Evolutionary conservation across 1,139 yeast species (phyloP), one percentile per base, ranked within the genome.

Genomic region (Lodderomyces metapsilosis): DNA sequence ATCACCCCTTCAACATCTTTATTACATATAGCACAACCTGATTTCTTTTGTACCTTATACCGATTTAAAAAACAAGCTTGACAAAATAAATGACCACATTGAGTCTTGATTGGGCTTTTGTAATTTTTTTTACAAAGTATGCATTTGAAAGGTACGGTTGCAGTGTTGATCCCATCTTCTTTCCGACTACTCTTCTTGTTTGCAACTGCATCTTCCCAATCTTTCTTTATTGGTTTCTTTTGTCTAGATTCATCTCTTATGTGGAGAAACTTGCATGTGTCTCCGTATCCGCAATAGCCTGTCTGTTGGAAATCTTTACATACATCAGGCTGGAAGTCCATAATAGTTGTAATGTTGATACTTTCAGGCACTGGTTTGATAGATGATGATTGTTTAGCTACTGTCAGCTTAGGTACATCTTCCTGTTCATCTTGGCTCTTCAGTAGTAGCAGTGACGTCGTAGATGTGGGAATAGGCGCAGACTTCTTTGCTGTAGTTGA

Each of bases 231-330:
- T 45, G 85, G 82, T 77, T 84, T 82, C 17, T 84, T 86, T 32
- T 83, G 83, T 48, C 77, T 80, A 62, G 85, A 86, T 58, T 89
- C 96, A 50, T 88, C 96, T 58, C 98, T 66, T 10, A 87, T 78
- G 58, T 94, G 98, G 23, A 92, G 62, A 60, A 94, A 94, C 65
- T 92, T 94, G 67, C 99, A 94, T n/a, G 95, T 84, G 55, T 94
- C 98, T 7, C 99, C 99, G 58, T 84, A 94, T 5, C 98, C 98
- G 71, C 98, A 94, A 57, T 82, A 91, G 0, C 98, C 98, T 0
- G 95, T 91, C 52, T 85, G 88, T 46, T 82, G 78, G 61, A 78
- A 94, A 60, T 94, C 98, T 56, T 92, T 94, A 58, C 98, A 94
- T 3, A 94, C 84, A 57, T 92, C 98, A 0, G 95, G 95, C 56